Evolutionary conservation across 768 basidiomycete species (phyloP).

Genomic region (Rhizopogon salebrosus): DNA sequence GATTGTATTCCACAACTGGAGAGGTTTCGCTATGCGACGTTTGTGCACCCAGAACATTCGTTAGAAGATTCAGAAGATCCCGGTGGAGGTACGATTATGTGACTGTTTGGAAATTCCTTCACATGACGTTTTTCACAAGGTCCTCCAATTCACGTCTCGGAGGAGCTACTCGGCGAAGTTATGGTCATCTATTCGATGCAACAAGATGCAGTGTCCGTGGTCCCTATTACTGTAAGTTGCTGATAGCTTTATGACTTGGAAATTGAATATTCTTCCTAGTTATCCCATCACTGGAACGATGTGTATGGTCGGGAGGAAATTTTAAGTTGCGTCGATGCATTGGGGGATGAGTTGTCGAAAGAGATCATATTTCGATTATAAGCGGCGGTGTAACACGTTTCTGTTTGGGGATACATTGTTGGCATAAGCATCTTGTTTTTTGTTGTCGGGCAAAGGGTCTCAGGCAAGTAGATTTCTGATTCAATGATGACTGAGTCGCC

Average conservation of each 20-base stretch:
- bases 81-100: constrained; percentile 18
- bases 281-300: constrained; percentile 24
- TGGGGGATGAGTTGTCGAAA: constrained; percentile 39
- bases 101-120: neutral
- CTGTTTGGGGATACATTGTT: neutral
- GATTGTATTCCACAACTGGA: constrained; percentile 59
- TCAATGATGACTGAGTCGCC: neutral
- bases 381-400: neutral
- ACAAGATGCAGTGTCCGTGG: constrained; percentile 14
- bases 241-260: neutral
- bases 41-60: constrained; percentile 59
- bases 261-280: constrained; percentile 12
- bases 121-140: neutral
- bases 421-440: neutral
- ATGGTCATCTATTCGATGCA: constrained; percentile 22
- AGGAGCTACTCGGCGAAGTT: constrained; percentile 14
- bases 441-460: neutral
- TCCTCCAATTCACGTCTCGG: constrained; percentile 7
- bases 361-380: constrained; percentile 34
- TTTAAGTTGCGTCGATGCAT: constrained; percentile 36
- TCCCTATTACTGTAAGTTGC: constrained; percentile 21
- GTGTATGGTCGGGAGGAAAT: constrained; percentile 29
- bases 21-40: constrained; percentile 62
- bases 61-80: constrained; percentile 27
- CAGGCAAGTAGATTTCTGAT: neutral